These are phyloP conservation scores for Camelina hispida DNA, from an alignment of 345 rosid species.

Conservation along the genomic window DNA sequence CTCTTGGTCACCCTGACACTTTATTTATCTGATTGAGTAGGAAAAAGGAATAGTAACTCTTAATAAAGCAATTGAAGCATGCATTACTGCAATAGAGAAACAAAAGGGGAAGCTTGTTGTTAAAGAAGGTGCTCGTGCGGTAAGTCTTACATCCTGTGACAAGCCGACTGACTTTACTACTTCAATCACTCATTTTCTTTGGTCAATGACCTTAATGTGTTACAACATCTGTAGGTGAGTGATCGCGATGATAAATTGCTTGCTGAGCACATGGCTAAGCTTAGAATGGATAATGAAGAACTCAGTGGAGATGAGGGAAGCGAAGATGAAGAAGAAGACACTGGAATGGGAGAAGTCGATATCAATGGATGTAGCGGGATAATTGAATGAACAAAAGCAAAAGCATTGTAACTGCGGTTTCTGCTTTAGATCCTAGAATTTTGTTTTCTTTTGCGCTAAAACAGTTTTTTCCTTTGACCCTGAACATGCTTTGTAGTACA, in stretches of 20 bases:
- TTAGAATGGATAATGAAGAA: conserved; percentile 75
- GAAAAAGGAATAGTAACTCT: conserved; percentile 86
- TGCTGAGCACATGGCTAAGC: conserved; percentile 89
- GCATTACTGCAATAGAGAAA: conserved; percentile 69
- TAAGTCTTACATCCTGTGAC: conserved; percentile 47
- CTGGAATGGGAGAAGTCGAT: conserved; percentile 85
- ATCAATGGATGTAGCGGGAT: conserved; percentile 60
- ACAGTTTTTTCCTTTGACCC: conserved; percentile 3
- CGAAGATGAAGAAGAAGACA: conserved; percentile 84
- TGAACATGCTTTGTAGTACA: conserved; percentile 29
- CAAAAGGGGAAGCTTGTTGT: conserved; percentile 87
- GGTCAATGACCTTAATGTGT: not conserved
- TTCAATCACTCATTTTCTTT: not conserved
- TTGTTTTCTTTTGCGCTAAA: conserved; percentile 20
- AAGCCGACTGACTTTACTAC: not conserved
- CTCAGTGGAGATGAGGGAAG: conserved; percentile 89
- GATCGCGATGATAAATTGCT: conserved; percentile 90
- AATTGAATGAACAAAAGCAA: conserved; percentile 51
- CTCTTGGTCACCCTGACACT: conserved; percentile 2
- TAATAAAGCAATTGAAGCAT: conserved; percentile 70
- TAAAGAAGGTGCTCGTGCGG: conserved; percentile 92
- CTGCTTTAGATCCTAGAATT: conserved; percentile 5
- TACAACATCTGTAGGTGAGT: conserved; percentile 63
- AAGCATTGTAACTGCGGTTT: conserved; percentile 2
- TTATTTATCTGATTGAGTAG: conserved; percentile 44